These are phyloP conservation scores for Hyphodiscus hymeniophilus DNA, from an alignment of 495 filamentous ascomycete species.

Conservation along the genomic window DNA sequence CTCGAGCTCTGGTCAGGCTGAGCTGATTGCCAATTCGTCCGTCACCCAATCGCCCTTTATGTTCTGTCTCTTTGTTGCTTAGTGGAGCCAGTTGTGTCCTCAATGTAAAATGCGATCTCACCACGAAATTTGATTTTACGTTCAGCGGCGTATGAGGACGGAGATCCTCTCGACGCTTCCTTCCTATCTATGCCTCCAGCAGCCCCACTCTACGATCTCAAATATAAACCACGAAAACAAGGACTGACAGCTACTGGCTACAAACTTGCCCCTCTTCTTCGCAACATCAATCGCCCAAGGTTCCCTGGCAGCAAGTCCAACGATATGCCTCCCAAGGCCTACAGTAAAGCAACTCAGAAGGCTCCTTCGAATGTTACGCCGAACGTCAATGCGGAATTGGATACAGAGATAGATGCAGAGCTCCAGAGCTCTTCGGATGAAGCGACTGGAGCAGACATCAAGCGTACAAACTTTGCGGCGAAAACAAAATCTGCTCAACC, in stretches of 20 bases:
- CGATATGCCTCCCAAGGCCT: background rate
- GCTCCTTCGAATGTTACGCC: too few species aligned
- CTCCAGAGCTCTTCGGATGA: background rate
- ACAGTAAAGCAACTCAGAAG: background rate
- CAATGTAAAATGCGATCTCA: background rate
- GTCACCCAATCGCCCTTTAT: background rate
- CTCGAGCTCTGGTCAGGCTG: background rate
- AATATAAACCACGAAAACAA: background rate
- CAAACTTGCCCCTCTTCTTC: background rate
- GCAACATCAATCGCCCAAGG: background rate
- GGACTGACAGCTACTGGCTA: constrained; percentile 2
- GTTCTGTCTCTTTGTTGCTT: too few species aligned
- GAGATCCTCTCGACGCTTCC: constrained; percentile 5
- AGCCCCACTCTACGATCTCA: constrained; percentile 1
- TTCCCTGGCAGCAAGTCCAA: background rate
- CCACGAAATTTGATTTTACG: too few species aligned
- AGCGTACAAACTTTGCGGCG: background rate
- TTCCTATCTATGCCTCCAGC: background rate
- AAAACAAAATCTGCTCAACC: background rate
- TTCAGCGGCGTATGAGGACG: background rate
- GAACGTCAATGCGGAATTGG: background rate
- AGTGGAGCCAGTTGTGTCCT: too few species aligned
- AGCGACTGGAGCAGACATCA: background rate
- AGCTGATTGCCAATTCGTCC: background rate
- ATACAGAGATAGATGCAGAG: background rate